These are phyloP conservation scores for Cardamine chenopodiifolia DNA, from an alignment of 345 rosid genomes.

Conservation along the genomic window DNA sequence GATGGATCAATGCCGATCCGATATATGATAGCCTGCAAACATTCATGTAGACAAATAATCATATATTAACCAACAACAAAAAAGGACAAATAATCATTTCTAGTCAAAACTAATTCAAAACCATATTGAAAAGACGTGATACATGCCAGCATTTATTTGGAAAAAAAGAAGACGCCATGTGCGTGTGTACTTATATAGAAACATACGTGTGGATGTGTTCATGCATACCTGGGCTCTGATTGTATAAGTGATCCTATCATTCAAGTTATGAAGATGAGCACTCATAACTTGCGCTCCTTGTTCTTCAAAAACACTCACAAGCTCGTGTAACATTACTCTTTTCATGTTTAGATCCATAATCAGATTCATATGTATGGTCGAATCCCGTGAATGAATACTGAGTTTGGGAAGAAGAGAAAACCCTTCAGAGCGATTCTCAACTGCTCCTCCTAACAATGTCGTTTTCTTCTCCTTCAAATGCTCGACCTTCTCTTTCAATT, in stretches of 20 bases:
- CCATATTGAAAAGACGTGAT: neutral
- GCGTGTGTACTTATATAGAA: neutral
- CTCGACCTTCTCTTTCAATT: slow-evolving; percentile 23
- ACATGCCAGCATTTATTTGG: neutral
- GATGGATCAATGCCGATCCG: slow-evolving; percentile 36
- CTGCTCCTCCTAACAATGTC: slow-evolving; percentile 8
- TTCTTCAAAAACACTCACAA: slow-evolving; percentile 34
- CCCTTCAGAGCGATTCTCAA: slow-evolving; percentile 1
- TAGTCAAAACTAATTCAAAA: neutral
- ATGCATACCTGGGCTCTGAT: slow-evolving; percentile 18
- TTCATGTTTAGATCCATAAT: slow-evolving; percentile 15
- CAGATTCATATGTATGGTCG: slow-evolving; percentile 37
- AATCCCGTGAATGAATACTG: slow-evolving; percentile 5
- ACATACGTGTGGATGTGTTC: neutral
- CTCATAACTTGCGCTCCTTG: slow-evolving; percentile 43
- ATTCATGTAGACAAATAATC: neutral
- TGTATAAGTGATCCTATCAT: slow-evolving; percentile 23
- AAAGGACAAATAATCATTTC: no score
- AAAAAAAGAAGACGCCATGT: neutral
- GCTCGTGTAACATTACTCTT: slow-evolving; percentile 27
- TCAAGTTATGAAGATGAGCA: slow-evolving; percentile 28
- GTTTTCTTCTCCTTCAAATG: slow-evolving; percentile 28
- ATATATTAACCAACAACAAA: no score
- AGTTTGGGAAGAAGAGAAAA: slow-evolving; percentile 24
- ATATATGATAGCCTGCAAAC: slow-evolving; percentile 35